phyloP scores from a whole-genome alignment of 768 basidiomycete genomes.

The Mycena latifolia region DNA sequence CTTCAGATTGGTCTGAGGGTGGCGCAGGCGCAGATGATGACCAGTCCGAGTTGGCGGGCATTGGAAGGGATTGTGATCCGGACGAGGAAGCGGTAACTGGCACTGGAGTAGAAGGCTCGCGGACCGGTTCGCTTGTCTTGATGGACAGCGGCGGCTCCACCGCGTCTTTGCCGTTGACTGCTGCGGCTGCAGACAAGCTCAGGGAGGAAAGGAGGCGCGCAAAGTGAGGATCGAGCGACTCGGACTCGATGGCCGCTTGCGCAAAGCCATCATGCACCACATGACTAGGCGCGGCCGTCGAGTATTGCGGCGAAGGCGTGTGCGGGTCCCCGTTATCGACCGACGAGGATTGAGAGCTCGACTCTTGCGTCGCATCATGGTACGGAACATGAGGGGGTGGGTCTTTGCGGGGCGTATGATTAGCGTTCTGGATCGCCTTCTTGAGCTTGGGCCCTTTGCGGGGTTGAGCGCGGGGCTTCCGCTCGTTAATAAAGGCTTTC shows the following conservation, averaged over 20 bases:
- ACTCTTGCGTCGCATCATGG: slow-evolving; percentile 63
- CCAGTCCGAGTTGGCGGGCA: slow-evolving; percentile 36
- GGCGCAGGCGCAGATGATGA: slow-evolving; percentile 35
- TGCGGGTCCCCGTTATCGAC: slow-evolving; percentile 71
- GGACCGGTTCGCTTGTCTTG: slow-evolving; percentile 22
- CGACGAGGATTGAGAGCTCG: slow-evolving; percentile 76
- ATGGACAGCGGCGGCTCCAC: slow-evolving; percentile 30
- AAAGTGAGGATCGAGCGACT: slow-evolving; percentile 75
- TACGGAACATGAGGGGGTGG: slow-evolving; percentile 38
- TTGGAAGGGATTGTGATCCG: slow-evolving; percentile 27
- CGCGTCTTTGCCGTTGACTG: slow-evolving; percentile 31
- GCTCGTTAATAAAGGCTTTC: slow-evolving; percentile 76
- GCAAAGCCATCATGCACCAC: slow-evolving; percentile 48
- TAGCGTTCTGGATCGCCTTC: slow-evolving; percentile 39
- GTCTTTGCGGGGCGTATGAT: slow-evolving; percentile 30
- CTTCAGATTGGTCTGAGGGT: slow-evolving; percentile 26
- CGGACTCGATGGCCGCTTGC: slow-evolving; percentile 43
- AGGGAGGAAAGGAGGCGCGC: slow-evolving; percentile 75
- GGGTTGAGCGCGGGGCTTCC: slow-evolving; percentile 63
- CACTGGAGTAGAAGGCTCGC: slow-evolving; percentile 39
- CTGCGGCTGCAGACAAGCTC: slow-evolving; percentile 63
- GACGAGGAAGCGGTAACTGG: slow-evolving; percentile 39
- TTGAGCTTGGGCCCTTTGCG: slow-evolving; percentile 51
- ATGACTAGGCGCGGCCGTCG: slow-evolving; percentile 49
- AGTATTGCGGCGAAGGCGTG: slow-evolving; percentile 73